Base-by-base conservation (phyloP, 2,329 filamentous ascomycete species). In the Coleophoma cylindrospora region DNA sequence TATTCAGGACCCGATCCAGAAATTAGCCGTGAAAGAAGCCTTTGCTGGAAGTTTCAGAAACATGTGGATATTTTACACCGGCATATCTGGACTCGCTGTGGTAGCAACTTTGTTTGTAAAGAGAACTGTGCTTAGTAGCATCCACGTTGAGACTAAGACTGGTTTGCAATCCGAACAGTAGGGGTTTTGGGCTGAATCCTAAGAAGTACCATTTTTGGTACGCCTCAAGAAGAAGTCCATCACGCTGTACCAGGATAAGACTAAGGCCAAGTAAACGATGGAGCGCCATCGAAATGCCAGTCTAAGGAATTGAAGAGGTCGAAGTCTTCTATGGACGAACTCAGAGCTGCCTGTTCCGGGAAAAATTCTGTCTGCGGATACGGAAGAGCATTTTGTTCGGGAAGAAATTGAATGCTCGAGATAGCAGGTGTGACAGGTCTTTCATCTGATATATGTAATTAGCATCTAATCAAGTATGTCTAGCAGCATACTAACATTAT, bases 61-160 rank as follows among this genome's bases (percentile, higher is more conserved):
- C n/a, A 37, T 51, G 43, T 51, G 45, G 44, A 48, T 51, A 10
- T 38, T 51, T 11, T 51, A 44, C 33, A 48, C 49, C 5, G n/a
- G 2, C 5, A 8, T 51, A 13, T 32, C 49, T 3, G 45, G 17
- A 2, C n/a, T 48, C 8, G 11, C 66, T 0, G 45, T 76, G 11
- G 34, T 72, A 2, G 68, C 66, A 7, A 68, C 66, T 37, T 49
- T 58, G 6, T 74, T 75, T 49, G 66, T 77, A 45, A 63, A 67
- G 47, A 72, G 72, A 47, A 53, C 55, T 6, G 54, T 64, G 10
- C 55, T 77, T 61, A 74, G 65, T 43, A 69, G 65, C 34, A 73
- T 74, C 54, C 74, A 77, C 55, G 68, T 65, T 4, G 75, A 77
- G 62, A 76, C 73, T 10, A 73, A 68, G 60, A 78, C 75, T 8